Conservation (phyloP, 495 filamentous ascomycete genomes). For the Saxophila tyrrhenica region DNA sequence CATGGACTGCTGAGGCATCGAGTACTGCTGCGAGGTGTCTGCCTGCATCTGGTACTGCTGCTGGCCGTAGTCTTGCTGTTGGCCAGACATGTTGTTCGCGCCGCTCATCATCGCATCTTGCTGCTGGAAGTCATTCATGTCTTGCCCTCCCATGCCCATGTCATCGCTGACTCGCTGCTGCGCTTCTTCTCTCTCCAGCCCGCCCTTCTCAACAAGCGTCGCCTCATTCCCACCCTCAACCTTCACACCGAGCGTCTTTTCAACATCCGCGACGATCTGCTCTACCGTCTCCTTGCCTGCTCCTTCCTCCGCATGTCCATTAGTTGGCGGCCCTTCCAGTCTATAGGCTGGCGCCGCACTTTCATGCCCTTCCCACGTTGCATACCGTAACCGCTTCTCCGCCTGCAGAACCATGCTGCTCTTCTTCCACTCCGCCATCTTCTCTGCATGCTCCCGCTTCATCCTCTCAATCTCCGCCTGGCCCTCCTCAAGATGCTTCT, state of each 20-base stretch:
- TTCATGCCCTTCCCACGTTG: conserved; percentile 17
- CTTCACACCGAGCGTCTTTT: conserved; percentile 22
- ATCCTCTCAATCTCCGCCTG: conserved; percentile 71
- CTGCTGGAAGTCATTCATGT: background rate
- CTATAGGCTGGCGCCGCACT: conserved; percentile 2
- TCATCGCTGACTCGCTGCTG: background rate
- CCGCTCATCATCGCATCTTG: background rate
- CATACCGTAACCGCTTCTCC: conserved; percentile 25
- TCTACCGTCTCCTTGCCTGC: conserved; percentile 21
- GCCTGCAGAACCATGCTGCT: conserved; percentile 31
- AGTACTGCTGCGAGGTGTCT: background rate
- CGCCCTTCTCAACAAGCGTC: conserved; percentile 30
- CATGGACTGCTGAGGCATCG: background rate
- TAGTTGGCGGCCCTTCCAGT: conserved; percentile 3
- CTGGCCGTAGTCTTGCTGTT: background rate
- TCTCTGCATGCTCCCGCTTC: conserved; percentile 62
- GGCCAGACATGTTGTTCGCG: background rate
- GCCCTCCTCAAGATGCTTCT: conserved; percentile 50
- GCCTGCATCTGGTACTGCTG: background rate
- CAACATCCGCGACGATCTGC: conserved; percentile 25
- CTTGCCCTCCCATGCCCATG: background rate
- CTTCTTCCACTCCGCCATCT: conserved; percentile 58
- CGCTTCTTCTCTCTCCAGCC: conserved; percentile 26
- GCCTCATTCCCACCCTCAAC: conserved; percentile 24
- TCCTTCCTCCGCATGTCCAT: conserved; percentile 2